Evolutionary conservation across 768 basidiomycete species (phyloP).

Genomic region (Russula emetica): DNA sequence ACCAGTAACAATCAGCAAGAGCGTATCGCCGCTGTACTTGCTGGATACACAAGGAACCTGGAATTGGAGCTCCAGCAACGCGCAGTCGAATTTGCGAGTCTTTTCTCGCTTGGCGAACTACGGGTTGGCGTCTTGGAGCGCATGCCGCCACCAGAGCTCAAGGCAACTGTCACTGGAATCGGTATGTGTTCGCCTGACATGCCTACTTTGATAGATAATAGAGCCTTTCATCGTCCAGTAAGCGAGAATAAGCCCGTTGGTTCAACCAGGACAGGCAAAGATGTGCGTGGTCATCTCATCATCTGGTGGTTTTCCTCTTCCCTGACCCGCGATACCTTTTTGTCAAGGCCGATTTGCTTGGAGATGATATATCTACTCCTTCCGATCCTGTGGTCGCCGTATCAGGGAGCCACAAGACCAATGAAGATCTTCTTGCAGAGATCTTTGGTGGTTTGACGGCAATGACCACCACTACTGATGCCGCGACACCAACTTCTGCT

Average conservation of each 20-base stretch:
- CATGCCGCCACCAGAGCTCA: slow-evolving; percentile 98
- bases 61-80: slow-evolving; percentile 96
- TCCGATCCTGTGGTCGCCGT: slow-evolving; percentile 42
- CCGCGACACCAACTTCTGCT: slow-evolving; percentile 34
- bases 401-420: slow-evolving; percentile 48
- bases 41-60: slow-evolving; percentile 79
- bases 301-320: slow-evolving; percentile 5
- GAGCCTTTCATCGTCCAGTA: slow-evolving; percentile 43
- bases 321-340: neutral
- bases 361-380: slow-evolving; percentile 55
- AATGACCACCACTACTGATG: slow-evolving; percentile 30
- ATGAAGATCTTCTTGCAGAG: slow-evolving; percentile 86
- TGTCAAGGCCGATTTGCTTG: slow-evolving; percentile 65
- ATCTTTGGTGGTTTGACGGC: slow-evolving; percentile 70
- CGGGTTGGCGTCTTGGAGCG: slow-evolving; percentile 85
- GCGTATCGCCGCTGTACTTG: slow-evolving; percentile 71
- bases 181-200: slow-evolving; percentile 46
- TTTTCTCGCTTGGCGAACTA: slow-evolving; percentile 75
- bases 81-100: slow-evolving; percentile 87
- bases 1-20: slow-evolving; percentile 66
- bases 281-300: slow-evolving; percentile 40
- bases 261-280: slow-evolving; percentile 73
- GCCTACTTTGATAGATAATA: neutral
- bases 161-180: slow-evolving; percentile 92
- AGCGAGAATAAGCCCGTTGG: slow-evolving; percentile 97